Evolutionary conservation across 2,329 filamentous ascomycete genomes (phyloP).

Genomic region (Fusarium gaditjirri): DNA sequence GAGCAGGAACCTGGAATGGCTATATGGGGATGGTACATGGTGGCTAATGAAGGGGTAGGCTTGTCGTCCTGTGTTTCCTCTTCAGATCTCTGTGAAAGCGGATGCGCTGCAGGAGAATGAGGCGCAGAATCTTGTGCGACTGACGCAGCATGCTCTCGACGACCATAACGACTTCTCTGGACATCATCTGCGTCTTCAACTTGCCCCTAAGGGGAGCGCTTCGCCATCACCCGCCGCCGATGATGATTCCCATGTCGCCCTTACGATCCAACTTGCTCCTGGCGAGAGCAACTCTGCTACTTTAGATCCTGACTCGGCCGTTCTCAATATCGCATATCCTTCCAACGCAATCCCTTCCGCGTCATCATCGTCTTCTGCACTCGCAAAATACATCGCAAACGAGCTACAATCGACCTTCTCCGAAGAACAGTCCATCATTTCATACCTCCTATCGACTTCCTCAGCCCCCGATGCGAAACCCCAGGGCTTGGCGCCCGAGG

Average conservation of each 20-base stretch:
- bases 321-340: slow-evolving; percentile 82
- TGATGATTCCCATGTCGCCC: slow-evolving; percentile 64
- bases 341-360: slow-evolving; percentile 73
- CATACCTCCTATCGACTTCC: slow-evolving; percentile 74
- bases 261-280: slow-evolving; percentile 77
- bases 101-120: slow-evolving; percentile 73
- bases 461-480: slow-evolving; percentile 57
- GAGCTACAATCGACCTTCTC: slow-evolving; percentile 82
- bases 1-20: neutral
- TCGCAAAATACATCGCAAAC: slow-evolving; percentile 81
- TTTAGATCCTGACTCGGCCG: slow-evolving; percentile 74
- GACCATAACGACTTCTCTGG: slow-evolving; percentile 86
- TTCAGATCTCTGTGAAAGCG: slow-evolving; percentile 82
- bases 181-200: slow-evolving; percentile 74
- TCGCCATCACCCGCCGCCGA: slow-evolving; percentile 41
- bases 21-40: neutral
- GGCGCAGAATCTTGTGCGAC: slow-evolving; percentile 76
- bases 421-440: slow-evolving; percentile 89
- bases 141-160: slow-evolving; percentile 88
- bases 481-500: slow-evolving; percentile 60
- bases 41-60: slow-evolving; percentile 64
- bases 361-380: slow-evolving; percentile 75
- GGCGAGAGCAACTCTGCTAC: slow-evolving; percentile 69
- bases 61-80: slow-evolving; percentile 87
- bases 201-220: slow-evolving; percentile 45